Conservation (phyloP, 202 grass and related monocot genomes). For the Musa balbisiana region DNA sequence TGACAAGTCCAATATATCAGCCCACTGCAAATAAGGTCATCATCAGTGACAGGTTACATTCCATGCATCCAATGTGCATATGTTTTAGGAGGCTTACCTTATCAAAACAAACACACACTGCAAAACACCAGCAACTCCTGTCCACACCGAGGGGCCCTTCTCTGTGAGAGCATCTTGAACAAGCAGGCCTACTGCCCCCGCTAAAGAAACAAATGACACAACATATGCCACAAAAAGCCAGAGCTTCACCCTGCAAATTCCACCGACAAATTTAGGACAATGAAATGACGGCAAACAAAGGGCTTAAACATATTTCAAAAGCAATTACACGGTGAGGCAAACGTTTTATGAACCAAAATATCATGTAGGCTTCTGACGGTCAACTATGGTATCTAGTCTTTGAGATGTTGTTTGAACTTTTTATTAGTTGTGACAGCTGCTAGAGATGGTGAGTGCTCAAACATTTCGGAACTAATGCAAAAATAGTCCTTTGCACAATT, state of each 20-base stretch:
- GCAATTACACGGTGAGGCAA: too few relatives aligned
- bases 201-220: conserved; percentile 86
- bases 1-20: conserved; percentile 84
- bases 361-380: too few relatives aligned
- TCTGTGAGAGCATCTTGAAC: conserved; percentile 72
- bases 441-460: too few relatives aligned
- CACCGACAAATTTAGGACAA: too few relatives aligned
- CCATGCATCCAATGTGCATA: background rate
- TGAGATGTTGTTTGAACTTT: too few relatives aligned
- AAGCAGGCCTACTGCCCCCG: conserved; percentile 72
- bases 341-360: too few relatives aligned
- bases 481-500: too few relatives aligned
- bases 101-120: conserved; percentile 89
- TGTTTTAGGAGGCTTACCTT: conserved; percentile 37
- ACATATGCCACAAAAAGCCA: conserved; percentile 90
- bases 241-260: conserved; percentile 59
- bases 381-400: too few relatives aligned
- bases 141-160: conserved; percentile 57
- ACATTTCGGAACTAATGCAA: too few relatives aligned
- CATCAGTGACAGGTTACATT: conserved; percentile 4
- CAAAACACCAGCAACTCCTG: conserved; percentile 84
- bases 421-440: too few relatives aligned
- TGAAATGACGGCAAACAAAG: too few relatives aligned
- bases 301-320: too few relatives aligned
- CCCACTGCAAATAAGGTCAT: conserved; percentile 42